phyloP scores from a whole-genome alignment of 805 yeast species.

The Yamadazyma paraphyllophila region DNA sequence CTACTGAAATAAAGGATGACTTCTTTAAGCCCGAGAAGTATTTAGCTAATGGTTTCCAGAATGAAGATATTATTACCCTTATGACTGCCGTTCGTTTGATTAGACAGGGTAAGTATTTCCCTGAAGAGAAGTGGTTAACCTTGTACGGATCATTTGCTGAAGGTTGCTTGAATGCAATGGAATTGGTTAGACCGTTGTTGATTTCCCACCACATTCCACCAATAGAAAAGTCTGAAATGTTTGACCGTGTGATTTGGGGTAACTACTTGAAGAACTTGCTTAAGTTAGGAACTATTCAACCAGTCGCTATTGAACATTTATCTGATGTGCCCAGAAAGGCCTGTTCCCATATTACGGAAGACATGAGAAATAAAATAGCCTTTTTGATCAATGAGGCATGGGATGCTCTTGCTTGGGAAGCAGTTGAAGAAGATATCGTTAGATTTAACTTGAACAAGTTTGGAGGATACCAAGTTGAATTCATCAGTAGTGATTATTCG shows the following conservation, averaged over 20 bases:
- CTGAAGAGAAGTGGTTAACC: constrained; percentile 72
- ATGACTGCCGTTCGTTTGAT: constrained; percentile 51
- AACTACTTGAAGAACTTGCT: constrained; percentile 58
- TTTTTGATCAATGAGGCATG: constrained; percentile 58
- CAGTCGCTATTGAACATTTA: constrained; percentile 66
- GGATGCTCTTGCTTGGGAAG: constrained; percentile 69
- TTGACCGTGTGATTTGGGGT: constrained; percentile 68
- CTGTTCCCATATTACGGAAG: constrained; percentile 60
- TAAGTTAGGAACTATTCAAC: constrained; percentile 60
- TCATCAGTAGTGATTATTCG: constrained; percentile 55
- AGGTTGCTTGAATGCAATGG: constrained; percentile 53
- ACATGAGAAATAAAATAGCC: constrained; percentile 60
- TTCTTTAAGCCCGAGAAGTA: constrained; percentile 41
- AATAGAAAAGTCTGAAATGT: constrained; percentile 46
- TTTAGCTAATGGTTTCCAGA: constrained; percentile 41
- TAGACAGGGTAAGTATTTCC: constrained; percentile 58
- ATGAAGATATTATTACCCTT: constrained; percentile 41
- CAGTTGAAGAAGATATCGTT: constrained; percentile 51
- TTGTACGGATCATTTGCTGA: constrained; percentile 57
- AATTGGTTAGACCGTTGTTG: constrained; percentile 51
- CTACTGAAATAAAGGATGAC: constrained; percentile 28
- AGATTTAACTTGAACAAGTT: constrained; percentile 60
- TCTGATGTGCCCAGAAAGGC: constrained; percentile 74
- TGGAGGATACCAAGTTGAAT: constrained; percentile 71
- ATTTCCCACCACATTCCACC: constrained; percentile 51